Evolutionary conservation across 2,329 filamentous ascomycete species (phyloP), one percentile per base, ranked within the genome.

Genomic region (Hypoxylon sp.): DNA sequence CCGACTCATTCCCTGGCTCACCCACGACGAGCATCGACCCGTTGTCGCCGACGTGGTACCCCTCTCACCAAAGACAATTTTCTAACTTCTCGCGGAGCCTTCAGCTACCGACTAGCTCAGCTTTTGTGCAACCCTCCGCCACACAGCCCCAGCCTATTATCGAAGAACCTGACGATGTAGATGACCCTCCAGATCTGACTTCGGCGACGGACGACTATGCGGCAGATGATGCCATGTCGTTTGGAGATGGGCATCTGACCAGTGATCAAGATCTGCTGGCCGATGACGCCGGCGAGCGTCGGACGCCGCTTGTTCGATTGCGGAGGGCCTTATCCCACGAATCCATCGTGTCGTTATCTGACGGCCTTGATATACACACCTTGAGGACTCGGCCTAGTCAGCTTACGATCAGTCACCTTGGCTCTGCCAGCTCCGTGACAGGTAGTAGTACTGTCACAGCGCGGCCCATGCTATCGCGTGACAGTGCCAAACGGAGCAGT

Each of bases 351-450:
- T 97, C 93, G 0, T 83, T 97, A 1, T 86, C 88, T 0, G 92
- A 92, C 3, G 92, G 92, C 2, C 88, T 97, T 72, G 94, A 97
- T 70, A 96, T 97, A 46, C 92, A 96, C 72, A 92, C 90, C 0
- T 80, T 96, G 3, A 88, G 88, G 67, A 82, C 83, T 1, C 85
- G 90, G 3, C 91, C 91, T 0, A 91, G 89, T 27, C 91, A 96
- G 68, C 82, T 95, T 56, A 84, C 88, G 18, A 69, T 85, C 60
- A 72, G 81, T 47, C 78, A 79, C 26, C 75, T 83, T 20, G 84
- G 82, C 55, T 79, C 79, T 54, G 78, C 79, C 2, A 77, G 79
- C 1, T 82, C 81, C 33, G 84, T 83, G 29, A 83, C 83, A 2
- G 77, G 85, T 20, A 75, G 87, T 38, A 84, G 83, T 33, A 81